These are phyloP conservation scores for Neofusicoccum sp. DNA, from an alignment of 2,329 filamentous ascomycete species.

Conservation along the genomic window DNA sequence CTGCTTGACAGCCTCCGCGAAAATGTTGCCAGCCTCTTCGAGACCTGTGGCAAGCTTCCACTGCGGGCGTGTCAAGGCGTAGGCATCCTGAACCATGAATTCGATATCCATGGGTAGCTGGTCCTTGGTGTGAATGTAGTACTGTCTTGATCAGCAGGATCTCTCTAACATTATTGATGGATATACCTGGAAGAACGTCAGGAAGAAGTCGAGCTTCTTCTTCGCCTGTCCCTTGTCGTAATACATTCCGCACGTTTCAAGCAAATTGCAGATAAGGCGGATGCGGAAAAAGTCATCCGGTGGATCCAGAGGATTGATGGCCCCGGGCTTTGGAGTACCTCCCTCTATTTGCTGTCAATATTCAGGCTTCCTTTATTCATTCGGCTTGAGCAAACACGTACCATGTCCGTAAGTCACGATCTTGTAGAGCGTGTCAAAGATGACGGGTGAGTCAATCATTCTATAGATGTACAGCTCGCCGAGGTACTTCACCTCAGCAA, in stretches of 20 bases:
- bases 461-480: slow-evolving; percentile 97
- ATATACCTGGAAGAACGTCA: slow-evolving; percentile 83
- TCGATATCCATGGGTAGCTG: slow-evolving; percentile 94
- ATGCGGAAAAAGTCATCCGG: slow-evolving; percentile 97
- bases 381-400: slow-evolving; percentile 26
- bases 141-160: slow-evolving; percentile 50
- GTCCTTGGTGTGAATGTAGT: slow-evolving; percentile 90
- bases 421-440: slow-evolving; percentile 94
- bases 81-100: slow-evolving; percentile 92
- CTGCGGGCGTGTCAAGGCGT: slow-evolving; percentile 77
- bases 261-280: slow-evolving; percentile 79
- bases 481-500: slow-evolving; percentile 94
- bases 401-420: slow-evolving; percentile 86
- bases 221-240: slow-evolving; percentile 91
- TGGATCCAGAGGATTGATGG: slow-evolving; percentile 74
- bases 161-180: neutral
- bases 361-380: too few relatives aligned
- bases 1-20: slow-evolving; percentile 83
- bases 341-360: slow-evolving; percentile 43
- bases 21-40: slow-evolving; percentile 78
- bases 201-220: slow-evolving; percentile 97
- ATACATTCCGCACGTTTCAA: slow-evolving; percentile 95
- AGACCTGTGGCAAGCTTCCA: slow-evolving; percentile 83
- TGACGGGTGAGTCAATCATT: slow-evolving; percentile 89
- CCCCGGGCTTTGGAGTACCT: slow-evolving; percentile 77